These are phyloP conservation scores for Exophiala lecanii-corni DNA, from an alignment of 2,329 filamentous ascomycete genomes.

Conservation along the genomic window DNA sequence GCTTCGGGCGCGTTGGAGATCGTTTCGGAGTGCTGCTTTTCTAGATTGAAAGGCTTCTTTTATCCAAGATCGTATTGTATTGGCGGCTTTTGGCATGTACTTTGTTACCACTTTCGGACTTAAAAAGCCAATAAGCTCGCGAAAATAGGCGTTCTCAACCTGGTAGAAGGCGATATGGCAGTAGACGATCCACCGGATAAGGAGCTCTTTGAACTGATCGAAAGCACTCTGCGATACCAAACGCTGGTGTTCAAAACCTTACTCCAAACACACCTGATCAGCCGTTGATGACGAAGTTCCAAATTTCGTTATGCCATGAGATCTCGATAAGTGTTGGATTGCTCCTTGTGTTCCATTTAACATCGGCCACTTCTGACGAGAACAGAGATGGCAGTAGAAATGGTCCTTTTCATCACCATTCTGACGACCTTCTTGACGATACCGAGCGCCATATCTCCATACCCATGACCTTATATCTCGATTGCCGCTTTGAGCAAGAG, in stretches of 20 bases:
- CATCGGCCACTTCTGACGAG: not conserved
- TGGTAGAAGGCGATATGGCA: not conserved
- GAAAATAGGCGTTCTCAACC: constrained; percentile 1
- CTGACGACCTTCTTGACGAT: not conserved
- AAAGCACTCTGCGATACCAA: constrained; percentile 1
- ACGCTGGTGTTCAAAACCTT: not conserved
- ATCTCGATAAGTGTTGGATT: constrained; percentile 1
- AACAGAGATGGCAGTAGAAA: constrained; percentile 1
- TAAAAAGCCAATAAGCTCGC: constrained; percentile 1
- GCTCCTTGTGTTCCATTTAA: constrained; percentile 1
- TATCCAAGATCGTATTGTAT: not conserved
- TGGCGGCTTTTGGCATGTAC: not conserved
- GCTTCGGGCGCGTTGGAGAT: not conserved
- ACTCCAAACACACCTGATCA: not conserved
- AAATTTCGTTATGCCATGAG: constrained; percentile 1
- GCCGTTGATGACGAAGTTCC: not conserved
- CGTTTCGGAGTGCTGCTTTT: not conserved
- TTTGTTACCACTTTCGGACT: constrained; percentile 1
- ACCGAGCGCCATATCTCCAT: not conserved
- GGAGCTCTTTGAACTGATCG: not conserved
- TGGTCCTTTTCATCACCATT: constrained; percentile 1
- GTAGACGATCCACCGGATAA: not conserved
- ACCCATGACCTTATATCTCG: not conserved
- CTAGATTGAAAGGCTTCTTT: constrained; percentile 1
- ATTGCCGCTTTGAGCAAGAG: not conserved